These are phyloP conservation scores for Neocatenulostroma microsporum DNA, from an alignment of 2,329 filamentous ascomycete genomes.

Conservation along the genomic window DNA sequence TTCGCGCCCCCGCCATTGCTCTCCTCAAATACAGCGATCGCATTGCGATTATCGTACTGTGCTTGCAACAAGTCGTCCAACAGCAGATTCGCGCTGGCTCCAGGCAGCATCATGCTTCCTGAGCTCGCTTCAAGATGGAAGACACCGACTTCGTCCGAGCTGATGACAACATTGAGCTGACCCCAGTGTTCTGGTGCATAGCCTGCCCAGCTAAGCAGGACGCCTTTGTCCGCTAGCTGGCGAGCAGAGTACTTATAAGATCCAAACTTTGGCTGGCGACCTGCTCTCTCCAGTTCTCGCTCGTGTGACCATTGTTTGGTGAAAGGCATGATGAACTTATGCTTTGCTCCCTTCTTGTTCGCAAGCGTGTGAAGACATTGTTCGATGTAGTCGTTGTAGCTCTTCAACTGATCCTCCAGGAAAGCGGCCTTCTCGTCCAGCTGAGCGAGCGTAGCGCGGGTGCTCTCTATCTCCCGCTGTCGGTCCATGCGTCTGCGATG, in stretches of 20 bases:
- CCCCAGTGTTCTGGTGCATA: constrained; percentile 79
- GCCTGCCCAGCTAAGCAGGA: constrained; percentile 84
- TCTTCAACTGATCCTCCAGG: constrained; percentile 90
- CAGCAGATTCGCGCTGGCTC: constrained; percentile 77
- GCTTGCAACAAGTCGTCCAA: constrained; percentile 92
- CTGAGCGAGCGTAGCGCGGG: constrained; percentile 65
- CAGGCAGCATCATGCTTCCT: constrained; percentile 91
- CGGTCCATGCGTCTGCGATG: constrained; percentile 86
- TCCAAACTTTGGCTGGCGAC: constrained; percentile 92
- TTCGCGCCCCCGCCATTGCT: constrained; percentile 53
- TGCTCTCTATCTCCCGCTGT: constrained; percentile 80
- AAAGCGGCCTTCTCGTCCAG: constrained; percentile 82
- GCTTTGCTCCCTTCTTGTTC: constrained; percentile 82
- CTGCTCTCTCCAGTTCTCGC: constrained; percentile 83
- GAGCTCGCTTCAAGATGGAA: constrained; percentile 88
- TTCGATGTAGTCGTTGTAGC: constrained; percentile 98
- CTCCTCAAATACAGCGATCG: constrained; percentile 86
- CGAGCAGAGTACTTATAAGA: constrained; percentile 95
- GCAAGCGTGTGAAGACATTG: constrained; percentile 96
- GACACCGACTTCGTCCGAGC: constrained; percentile 84
- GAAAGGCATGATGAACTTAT: constrained; percentile 83
- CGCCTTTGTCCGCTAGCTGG: constrained; percentile 83
- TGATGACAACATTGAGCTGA: constrained; percentile 88
- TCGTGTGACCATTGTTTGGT: constrained; percentile 99
- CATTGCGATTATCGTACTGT: constrained; percentile 94